These are phyloP conservation scores for Pyrus betulifolia DNA, from an alignment of 306 rosid genomes.

Conservation along the genomic window DNA sequence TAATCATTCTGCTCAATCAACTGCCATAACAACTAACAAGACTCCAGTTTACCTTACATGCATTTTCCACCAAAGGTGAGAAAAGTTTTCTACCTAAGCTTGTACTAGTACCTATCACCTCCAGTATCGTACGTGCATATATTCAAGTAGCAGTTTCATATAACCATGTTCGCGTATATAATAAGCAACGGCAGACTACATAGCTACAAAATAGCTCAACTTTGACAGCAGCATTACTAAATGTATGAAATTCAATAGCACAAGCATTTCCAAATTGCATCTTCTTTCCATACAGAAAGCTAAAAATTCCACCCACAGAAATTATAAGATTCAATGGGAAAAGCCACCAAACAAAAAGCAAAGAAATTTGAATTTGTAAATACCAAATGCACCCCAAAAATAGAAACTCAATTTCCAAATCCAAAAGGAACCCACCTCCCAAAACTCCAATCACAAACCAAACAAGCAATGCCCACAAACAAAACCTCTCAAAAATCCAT, in stretches of 20 bases:
- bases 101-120: background rate
- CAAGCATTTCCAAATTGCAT: background rate
- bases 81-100: background rate
- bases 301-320: background rate
- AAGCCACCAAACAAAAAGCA: background rate
- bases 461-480: background rate
- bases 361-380: background rate
- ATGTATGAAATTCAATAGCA: background rate
- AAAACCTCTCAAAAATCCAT: background rate
- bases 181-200: background rate
- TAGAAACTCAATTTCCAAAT: background rate
- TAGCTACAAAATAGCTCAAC: background rate
- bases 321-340: background rate
- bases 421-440: background rate
- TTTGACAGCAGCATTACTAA: background rate
- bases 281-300: background rate
- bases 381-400: background rate
- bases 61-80: background rate
- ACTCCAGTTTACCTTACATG: background rate
- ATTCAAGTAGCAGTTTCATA: background rate
- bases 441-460: background rate
- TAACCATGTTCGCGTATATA: background rate
- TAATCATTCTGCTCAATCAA: background rate
- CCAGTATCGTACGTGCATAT: background rate
- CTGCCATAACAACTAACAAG: background rate